A percentile compares a stretch with the other conserved stretches of the same genome.
Evolutionary conservation across 306 rosid species (phyloP).

Genomic region (Alnus glutinosa): DNA sequence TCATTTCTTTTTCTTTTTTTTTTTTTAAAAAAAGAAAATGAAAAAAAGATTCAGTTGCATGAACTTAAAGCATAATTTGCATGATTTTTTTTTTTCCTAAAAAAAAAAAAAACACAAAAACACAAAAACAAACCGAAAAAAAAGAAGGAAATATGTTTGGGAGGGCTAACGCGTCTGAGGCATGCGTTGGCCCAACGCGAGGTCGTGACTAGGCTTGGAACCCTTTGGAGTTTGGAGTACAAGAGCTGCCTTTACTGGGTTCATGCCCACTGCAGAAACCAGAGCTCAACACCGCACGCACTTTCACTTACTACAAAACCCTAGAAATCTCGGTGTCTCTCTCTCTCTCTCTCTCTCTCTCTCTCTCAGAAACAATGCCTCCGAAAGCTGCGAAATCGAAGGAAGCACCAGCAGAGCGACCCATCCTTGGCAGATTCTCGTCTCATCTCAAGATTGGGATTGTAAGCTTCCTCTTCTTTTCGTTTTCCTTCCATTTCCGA

Average conservation of each 20-base stretch:
- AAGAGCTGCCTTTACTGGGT: not conserved
- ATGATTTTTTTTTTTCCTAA: too few relatives aligned
- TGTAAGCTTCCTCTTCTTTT: slow-evolving; percentile 19
- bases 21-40: too few relatives aligned
- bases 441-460: slow-evolving; percentile 66
- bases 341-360: not conserved
- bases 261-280: not conserved
- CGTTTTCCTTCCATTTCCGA: not conserved
- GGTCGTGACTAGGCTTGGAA: not conserved
- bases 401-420: slow-evolving; percentile 55
- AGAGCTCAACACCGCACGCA: not conserved
- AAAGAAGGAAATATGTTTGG: not conserved
- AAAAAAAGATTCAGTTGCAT: too few relatives aligned
- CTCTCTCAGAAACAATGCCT: slow-evolving; percentile 37
- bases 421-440: slow-evolving; percentile 60
- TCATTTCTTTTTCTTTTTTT: too few relatives aligned
- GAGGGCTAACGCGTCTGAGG: not conserved
- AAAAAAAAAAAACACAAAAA: too few relatives aligned
- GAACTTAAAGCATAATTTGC: too few relatives aligned
- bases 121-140: not conserved
- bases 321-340: slow-evolving; percentile 3
- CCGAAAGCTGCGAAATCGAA: slow-evolving; percentile 54
- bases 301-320: slow-evolving; percentile 3
- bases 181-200: not conserved
- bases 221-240: not conserved